A percentile compares a stretch with the other conserved stretches of the same genome.
Evolutionary conservation across 1,284 basidiomycete genomes (phyloP).

Genomic region (Trametes sp.): DNA sequence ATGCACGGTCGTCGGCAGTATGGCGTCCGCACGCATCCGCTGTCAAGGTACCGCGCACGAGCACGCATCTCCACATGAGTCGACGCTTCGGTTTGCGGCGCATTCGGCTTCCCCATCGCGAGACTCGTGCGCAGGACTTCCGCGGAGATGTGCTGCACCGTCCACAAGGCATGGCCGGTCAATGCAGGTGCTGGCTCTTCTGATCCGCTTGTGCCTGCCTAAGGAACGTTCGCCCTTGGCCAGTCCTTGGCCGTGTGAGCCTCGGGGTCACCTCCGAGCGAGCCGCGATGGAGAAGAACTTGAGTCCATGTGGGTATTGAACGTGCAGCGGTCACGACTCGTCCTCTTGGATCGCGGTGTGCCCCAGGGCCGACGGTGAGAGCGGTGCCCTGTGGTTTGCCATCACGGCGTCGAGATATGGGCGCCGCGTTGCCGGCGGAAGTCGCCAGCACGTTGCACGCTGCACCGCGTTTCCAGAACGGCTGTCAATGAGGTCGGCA

Average conservation of each 20-base stretch:
- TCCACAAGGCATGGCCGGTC: background rate
- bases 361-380: background rate
- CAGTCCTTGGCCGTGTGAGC: constrained; percentile 4
- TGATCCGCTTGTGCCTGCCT: background rate
- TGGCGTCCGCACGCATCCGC: background rate
- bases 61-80: background rate
- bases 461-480: background rate
- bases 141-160: background rate
- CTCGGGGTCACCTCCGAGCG: background rate
- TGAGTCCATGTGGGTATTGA: constrained; percentile 1
- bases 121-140: background rate
- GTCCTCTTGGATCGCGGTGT: background rate
- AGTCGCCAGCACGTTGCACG: background rate
- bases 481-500: no score
- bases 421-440: background rate
- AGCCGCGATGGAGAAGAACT: constrained; percentile 1
- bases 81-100: background rate
- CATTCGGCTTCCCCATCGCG: background rate
- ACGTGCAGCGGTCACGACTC: background rate
- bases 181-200: background rate
- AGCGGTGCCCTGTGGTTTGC: background rate
- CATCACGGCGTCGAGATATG: constrained; percentile 1
- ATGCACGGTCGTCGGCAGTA: constrained; percentile 7
- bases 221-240: constrained; percentile 7
- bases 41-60: background rate